A percentile compares a stretch with the other conserved stretches of the same genome.
phyloP scores from a whole-genome alignment of 2,329 filamentous ascomycete species.

The Aschersonia sp. region DNA sequence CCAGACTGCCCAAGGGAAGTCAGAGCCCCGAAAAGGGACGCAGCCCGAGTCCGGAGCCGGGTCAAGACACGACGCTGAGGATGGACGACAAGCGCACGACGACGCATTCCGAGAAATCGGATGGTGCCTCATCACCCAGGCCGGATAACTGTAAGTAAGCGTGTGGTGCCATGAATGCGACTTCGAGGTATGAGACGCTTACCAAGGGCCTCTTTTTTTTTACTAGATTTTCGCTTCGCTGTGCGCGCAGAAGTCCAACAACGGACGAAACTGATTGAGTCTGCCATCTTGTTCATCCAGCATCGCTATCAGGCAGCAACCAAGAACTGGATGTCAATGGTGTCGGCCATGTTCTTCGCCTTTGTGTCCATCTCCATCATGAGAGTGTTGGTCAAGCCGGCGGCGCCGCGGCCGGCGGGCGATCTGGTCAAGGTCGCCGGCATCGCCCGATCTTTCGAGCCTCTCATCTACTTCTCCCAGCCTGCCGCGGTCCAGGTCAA shows the following conservation, averaged over 20 bases:
- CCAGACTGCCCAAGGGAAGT: slow-evolving; percentile 39
- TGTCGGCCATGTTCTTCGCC: slow-evolving; percentile 45
- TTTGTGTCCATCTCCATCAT: slow-evolving; percentile 52
- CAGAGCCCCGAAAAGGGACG: slow-evolving; percentile 38
- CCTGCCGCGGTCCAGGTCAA: slow-evolving; percentile 75
- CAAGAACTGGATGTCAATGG: slow-evolving; percentile 52
- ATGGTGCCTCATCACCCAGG: slow-evolving; percentile 10
- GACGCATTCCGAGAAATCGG: slow-evolving; percentile 9
- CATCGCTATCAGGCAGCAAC: slow-evolving; percentile 45
- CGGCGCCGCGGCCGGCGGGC: slow-evolving; percentile 25
- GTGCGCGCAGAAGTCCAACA: slow-evolving; percentile 81
- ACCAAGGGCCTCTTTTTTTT: not conserved
- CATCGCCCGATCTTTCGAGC: slow-evolving; percentile 83
- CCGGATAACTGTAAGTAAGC: slow-evolving; percentile 34
- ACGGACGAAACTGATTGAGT: slow-evolving; percentile 69
- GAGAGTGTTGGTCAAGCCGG: slow-evolving; percentile 55
- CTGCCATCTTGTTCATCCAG: slow-evolving; percentile 49
- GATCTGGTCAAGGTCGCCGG: slow-evolving; percentile 85
- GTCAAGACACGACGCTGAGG: slow-evolving; percentile 23
- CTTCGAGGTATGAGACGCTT: not conserved
- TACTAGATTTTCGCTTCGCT: slow-evolving; percentile 70
- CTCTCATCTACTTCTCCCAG: slow-evolving; percentile 87
- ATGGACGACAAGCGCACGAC: slow-evolving; percentile 13
- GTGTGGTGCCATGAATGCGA: not conserved
- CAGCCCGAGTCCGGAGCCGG: slow-evolving; percentile 27